phyloP scores from a whole-genome alignment of 2,329 filamentous ascomycete species.

The Apiospora pterosperma region DNA sequence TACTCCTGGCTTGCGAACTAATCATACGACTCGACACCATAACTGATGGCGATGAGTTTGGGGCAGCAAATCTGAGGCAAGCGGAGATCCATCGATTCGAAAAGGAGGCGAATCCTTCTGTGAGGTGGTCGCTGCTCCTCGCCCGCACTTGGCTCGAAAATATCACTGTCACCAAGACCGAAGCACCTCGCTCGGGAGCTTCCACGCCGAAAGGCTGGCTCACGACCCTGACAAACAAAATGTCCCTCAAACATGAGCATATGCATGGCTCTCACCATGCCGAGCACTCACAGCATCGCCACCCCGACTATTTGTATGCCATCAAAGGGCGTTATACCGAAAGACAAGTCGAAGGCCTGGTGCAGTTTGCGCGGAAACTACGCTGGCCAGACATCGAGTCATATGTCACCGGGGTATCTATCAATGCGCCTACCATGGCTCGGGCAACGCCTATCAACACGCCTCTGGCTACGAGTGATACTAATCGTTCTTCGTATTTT shows the following conservation, averaged over 20 bases:
- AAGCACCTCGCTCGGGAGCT: constrained; percentile 30
- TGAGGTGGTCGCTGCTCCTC: constrained; percentile 64
- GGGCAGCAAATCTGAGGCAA: constrained; percentile 47
- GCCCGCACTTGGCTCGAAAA: constrained; percentile 67
- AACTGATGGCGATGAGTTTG: constrained; percentile 56
- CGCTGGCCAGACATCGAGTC: constrained; percentile 60
- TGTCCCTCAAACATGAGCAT: constrained; percentile 38
- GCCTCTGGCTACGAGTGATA: constrained; percentile 32
- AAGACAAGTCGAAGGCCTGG: constrained; percentile 58
- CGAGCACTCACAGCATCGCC: constrained; percentile 30
- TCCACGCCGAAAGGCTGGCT: constrained; percentile 46
- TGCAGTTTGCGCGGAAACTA: constrained; percentile 61
- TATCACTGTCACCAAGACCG: constrained; percentile 52
- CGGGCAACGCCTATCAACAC: constrained; percentile 39
- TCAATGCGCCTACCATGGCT: constrained; percentile 42
- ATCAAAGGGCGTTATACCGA: constrained; percentile 54
- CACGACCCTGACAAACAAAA: constrained; percentile 53
- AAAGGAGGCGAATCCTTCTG: constrained; percentile 56
- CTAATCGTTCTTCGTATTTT: constrained; percentile 45
- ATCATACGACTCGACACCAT: constrained; percentile 61
- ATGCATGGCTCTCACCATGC: constrained; percentile 29
- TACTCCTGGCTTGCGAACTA: constrained; percentile 63
- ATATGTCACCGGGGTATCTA: constrained; percentile 44
- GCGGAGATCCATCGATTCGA: constrained; percentile 60
- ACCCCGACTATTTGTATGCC: constrained; percentile 37